Conservation (phyloP, 179 eudicot species). For the Gypsophila paniculata region DNA sequence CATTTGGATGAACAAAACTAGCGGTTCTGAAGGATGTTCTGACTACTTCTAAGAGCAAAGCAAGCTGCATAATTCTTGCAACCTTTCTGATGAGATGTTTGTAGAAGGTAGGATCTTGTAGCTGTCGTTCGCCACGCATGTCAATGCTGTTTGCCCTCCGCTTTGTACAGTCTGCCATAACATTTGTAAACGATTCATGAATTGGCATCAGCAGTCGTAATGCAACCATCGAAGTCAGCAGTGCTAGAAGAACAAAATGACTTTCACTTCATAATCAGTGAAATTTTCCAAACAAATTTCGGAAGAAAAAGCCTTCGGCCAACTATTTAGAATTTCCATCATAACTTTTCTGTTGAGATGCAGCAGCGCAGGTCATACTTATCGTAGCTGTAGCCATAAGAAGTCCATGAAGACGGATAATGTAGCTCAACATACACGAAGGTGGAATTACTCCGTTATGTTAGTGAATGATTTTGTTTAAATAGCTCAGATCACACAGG, state of each 20-base stretch:
- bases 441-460: no score
- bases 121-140: conserved; percentile 49
- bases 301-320: no score
- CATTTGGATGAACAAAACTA: not conserved
- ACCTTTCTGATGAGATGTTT: conserved; percentile 41
- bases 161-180: conserved; percentile 41
- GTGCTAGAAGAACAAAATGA: not conserved
- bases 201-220: not conserved
- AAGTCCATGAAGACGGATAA: no score
- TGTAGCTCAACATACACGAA: no score
- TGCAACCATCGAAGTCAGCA: conserved; percentile 2
- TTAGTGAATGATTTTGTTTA: not conserved
- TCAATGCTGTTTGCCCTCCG: conserved; percentile 42
- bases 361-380: no score
- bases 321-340: no score
- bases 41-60: conserved; percentile 48
- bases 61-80: conserved; percentile 53
- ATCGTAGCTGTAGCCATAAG: no score
- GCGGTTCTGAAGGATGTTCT: not conserved
- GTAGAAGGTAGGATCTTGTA: conserved; percentile 50
- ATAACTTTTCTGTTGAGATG: no score
- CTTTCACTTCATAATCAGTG: no score
- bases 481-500: not conserved
- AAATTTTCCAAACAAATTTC: no score
- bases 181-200: not conserved